phyloP scores from a whole-genome alignment of 805 yeast species.

The Grigorovia jiainica region DNA sequence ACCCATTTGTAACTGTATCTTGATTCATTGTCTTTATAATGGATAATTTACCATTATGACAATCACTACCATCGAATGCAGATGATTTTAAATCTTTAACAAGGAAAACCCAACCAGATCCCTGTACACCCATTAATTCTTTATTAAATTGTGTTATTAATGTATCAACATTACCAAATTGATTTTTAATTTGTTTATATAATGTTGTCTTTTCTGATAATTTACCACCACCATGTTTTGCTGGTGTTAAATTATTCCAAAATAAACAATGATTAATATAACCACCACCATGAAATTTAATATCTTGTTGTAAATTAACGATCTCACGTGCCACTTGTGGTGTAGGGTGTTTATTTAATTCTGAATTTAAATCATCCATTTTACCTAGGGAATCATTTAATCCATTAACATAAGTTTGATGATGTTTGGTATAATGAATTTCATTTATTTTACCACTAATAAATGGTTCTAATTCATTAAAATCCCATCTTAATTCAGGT shows the following conservation, averaged over 20 bases:
- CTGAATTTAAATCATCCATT: conserved; percentile 51
- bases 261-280: conserved; percentile 75
- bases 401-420: conserved; percentile 83
- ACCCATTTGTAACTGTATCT: conserved; percentile 67
- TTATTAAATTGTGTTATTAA: conserved; percentile 55
- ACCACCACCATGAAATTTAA: conserved; percentile 93
- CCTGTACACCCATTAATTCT: conserved; percentile 79
- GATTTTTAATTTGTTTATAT: conserved; percentile 45
- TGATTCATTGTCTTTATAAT: conserved; percentile 79
- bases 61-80: neutral
- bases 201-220: conserved; percentile 39
- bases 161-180: conserved; percentile 66
- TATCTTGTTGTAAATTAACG: conserved; percentile 52
- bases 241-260: conserved; percentile 84
- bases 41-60: conserved; percentile 58
- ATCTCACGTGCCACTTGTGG: conserved; percentile 26
- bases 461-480: conserved; percentile 75
- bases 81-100: conserved; percentile 38
- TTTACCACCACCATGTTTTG: conserved; percentile 66
- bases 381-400: conserved; percentile 73
- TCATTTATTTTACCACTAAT: conserved; percentile 83
- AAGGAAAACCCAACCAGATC: conserved; percentile 93
- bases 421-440: conserved; percentile 82
- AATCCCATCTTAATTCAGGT: conserved; percentile 79
- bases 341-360: conserved; percentile 49